A percentile compares a stretch with the other conserved stretches of the same genome.
phyloP scores from a whole-genome alignment of 2,329 filamentous ascomycete species.

The Sporothrix humicola region DNA sequence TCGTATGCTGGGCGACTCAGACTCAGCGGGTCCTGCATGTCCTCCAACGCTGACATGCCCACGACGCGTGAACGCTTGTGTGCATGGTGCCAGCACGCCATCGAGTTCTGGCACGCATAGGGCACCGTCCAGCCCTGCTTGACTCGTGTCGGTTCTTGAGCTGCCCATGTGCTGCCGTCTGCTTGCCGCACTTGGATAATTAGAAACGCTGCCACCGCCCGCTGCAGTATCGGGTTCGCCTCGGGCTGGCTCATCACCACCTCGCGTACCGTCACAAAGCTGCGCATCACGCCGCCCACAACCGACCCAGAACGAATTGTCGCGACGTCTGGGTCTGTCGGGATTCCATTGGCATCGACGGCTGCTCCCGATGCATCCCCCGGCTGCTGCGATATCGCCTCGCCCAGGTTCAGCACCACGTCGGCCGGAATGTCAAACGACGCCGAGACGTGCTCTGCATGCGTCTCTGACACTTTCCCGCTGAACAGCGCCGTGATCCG shows the following conservation, averaged over 20 bases:
- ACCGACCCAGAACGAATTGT: background rate
- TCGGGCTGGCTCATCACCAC: constrained; percentile 31
- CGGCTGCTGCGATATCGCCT: background rate
- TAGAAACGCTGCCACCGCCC: constrained; percentile 57
- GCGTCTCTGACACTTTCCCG: constrained; percentile 53
- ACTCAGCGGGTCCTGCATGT: constrained; percentile 52
- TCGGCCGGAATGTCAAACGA: constrained; percentile 55
- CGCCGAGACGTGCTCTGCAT: constrained; percentile 56
- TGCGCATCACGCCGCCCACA: background rate
- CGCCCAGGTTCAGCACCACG: constrained; percentile 48
- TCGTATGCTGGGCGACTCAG: constrained; percentile 63
- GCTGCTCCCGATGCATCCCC: constrained; percentile 26
- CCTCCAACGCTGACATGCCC: constrained; percentile 56
- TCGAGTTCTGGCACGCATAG: constrained; percentile 60
- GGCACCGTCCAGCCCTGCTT: constrained; percentile 60
- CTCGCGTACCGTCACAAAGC: constrained; percentile 33
- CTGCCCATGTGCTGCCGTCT: constrained; percentile 57
- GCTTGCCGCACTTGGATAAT: constrained; percentile 50
- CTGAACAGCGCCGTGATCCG: constrained; percentile 52
- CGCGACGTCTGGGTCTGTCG: constrained; percentile 42
- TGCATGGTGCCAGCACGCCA: constrained; percentile 56
- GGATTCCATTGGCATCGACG: constrained; percentile 45
- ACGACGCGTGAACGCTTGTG: constrained; percentile 52
- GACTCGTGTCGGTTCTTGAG: constrained; percentile 52
- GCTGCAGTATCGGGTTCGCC: constrained; percentile 54